Evolutionary conservation across 2,329 filamentous ascomycete genomes (phyloP), one percentile per base, ranked within the genome.

Genomic region (Neoarthrinium moseri): DNA sequence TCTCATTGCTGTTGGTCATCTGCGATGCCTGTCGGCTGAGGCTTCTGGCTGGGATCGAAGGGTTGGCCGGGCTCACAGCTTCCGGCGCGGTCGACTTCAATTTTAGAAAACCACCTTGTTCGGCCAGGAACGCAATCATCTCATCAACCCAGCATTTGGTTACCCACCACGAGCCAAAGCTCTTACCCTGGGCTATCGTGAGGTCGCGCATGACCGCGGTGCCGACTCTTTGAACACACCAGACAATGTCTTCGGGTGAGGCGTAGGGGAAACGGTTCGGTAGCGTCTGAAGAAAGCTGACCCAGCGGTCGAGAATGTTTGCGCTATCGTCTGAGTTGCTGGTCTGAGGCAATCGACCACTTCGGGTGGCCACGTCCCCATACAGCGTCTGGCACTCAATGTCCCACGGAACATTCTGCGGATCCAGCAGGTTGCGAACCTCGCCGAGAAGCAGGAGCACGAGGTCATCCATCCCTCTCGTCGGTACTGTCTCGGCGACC

Each of bases 61-160:
- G 61, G 43, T 68, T 68, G 13, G 60, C 50, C 17, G 49, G 51
- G 4, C 59, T 54, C 6, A 59, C 57, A 11, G 58, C 51, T 6
- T 59, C 57, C 10, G 65, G 65, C 4, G 66, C 67, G 6, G 67
- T 52, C 23, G 42, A 68, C 52, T 71, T 79, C 48, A 77, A 77
- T 53, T 77, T 75, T 72, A 96, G 84, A 61, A 96, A 96, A 0
- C 92, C 92, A 41, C 91, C 92, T 57, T 91, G 85, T 58, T 95
- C 90, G 1, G 89, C 90, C 55, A 96, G 75, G 78, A 95, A 96
- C 47, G 87, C 78, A 40, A 91, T 83, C 89, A 95, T 95, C 69
- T 97, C 92, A 60, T 96, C 91, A 43, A 96, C 81, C 77, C 92
- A 97, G 47, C 92, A 91, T 64, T 96, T 96, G 4, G 91, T 91